Evolutionary conservation across 1,139 yeast genomes (phyloP), one percentile per base, ranked within the genome.

Genomic region (Pneumocystis jirovecii): DNA sequence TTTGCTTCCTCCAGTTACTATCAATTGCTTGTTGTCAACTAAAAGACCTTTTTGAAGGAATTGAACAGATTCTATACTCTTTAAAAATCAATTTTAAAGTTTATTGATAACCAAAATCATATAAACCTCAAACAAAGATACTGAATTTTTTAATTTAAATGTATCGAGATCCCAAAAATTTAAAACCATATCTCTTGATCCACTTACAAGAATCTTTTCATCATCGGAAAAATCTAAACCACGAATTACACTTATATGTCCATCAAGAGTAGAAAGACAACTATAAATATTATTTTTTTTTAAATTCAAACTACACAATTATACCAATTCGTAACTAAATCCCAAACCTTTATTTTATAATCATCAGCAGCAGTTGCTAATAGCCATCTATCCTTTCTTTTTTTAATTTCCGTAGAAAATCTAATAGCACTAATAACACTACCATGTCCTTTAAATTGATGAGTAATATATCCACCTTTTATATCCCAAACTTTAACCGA

Each of bases 381-480:
- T 71, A 80, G 80, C 97, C 97, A 93, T 31, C 59, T 35, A 66
- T 83, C 80, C 15, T 82, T 77, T 3, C 86, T 80, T 70, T 87
- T 85, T 3, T 73, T 72, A 64, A 84, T 78, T 66, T 85, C 86
- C 31, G 96, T 96, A 73, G 82, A 80, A 74, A 93, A 89, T 44
- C 79, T 77, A 66, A 93, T 76, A 2, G 95, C 84, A 66, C 96
- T 87, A 61, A 93, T 81, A 6, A 96, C 87, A n/a, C 95, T 86
- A 29, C 96, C 96, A 74, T 95, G 99, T 0, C 98, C 97, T 74
- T 89, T 86, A 68, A 93, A 81, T 21, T 89, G 85, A 76, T 93
- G 98, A 0, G 98, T 93, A 1, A 87, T 83, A 70, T 82, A 89
- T 0, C 95, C 95, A 45, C 91, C 91, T 69, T 84, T 91, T 61